Evolutionary conservation across 306 rosid genomes (phyloP).

Genomic region (Gynostemma pentaphyllum): DNA sequence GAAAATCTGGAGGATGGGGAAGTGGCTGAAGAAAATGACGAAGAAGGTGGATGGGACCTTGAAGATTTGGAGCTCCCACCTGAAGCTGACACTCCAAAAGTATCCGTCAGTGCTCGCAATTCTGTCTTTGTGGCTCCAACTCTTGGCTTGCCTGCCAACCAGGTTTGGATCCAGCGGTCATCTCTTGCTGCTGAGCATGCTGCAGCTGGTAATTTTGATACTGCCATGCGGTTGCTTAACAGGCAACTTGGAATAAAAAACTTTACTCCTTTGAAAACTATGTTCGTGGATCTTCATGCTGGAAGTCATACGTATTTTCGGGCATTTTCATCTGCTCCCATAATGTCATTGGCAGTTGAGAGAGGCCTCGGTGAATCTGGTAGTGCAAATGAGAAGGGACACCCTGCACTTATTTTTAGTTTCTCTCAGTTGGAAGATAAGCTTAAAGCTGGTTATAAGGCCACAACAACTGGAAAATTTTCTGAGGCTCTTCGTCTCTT

Average conservation of each 20-base stretch:
- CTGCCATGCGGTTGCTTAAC: slow-evolving; percentile 81
- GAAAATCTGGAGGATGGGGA: slow-evolving; percentile 48
- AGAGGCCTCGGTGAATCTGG: slow-evolving; percentile 66
- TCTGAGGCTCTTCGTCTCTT: slow-evolving; percentile 59
- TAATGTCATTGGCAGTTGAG: slow-evolving; percentile 59
- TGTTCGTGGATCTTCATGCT: slow-evolving; percentile 65
- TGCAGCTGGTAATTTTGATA: slow-evolving; percentile 85
- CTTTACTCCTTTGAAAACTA: slow-evolving; percentile 53
- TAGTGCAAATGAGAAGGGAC: slow-evolving; percentile 54
- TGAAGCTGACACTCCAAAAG: slow-evolving; percentile 67
- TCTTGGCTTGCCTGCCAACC: slow-evolving; percentile 74
- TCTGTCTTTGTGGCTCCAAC: slow-evolving; percentile 70
- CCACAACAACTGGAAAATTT: slow-evolving; percentile 69
- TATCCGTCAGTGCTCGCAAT: slow-evolving; percentile 37
- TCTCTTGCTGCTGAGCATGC: slow-evolving; percentile 96
- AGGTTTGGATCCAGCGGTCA: slow-evolving; percentile 76
- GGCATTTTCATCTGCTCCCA: slow-evolving; percentile 63
- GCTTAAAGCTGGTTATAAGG: slow-evolving; percentile 76
- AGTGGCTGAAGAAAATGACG: slow-evolving; percentile 53
- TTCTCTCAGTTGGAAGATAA: slow-evolving; percentile 74
- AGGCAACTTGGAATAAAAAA: slow-evolving; percentile 77
- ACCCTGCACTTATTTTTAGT: slow-evolving; percentile 63
- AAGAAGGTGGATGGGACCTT: slow-evolving; percentile 79
- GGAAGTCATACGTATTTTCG: slow-evolving; percentile 70
- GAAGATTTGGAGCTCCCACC: slow-evolving; percentile 80